phyloP scores from a whole-genome alignment of 108 stramenopile species.

The Bacterosira constricta region DNA sequence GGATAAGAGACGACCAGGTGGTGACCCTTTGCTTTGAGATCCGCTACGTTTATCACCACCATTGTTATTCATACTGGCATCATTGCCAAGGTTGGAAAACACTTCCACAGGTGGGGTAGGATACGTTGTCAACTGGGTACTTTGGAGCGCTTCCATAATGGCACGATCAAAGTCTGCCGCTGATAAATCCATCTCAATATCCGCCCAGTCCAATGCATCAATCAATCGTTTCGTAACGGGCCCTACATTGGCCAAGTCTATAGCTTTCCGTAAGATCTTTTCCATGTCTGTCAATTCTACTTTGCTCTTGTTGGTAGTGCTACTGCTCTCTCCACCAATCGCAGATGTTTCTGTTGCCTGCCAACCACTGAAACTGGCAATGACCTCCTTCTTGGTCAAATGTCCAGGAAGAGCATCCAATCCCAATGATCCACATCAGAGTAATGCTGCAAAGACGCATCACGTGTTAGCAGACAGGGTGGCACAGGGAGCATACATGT shows the following conservation, averaged over 20 bases:
- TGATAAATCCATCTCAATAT: conserved; percentile 32
- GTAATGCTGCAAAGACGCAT: conserved; percentile 76
- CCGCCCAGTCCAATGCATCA: conserved; percentile 82
- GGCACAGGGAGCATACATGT: conserved; percentile 60
- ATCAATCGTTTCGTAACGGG: conserved; percentile 62
- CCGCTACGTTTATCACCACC: not conserved
- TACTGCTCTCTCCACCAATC: conserved; percentile 25
- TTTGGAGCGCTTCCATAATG: conserved; percentile 29
- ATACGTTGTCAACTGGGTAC: conserved; percentile 36
- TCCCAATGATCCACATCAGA: conserved; percentile 70
- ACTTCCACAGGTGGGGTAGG: conserved; percentile 63
- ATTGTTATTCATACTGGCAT: not conserved
- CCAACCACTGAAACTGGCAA: conserved; percentile 53
- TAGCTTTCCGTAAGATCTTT: conserved; percentile 21
- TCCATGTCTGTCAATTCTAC: conserved; percentile 35
- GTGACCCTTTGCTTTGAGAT: conserved; percentile 63
- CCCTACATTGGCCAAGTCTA: conserved; percentile 54
- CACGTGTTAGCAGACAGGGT: conserved; percentile 71
- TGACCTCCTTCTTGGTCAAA: conserved; percentile 57
- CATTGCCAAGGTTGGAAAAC: conserved; percentile 25
- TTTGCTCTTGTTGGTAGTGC: too few species aligned
- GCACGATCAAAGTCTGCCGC: conserved; percentile 30
- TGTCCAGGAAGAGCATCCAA: conserved; percentile 68
- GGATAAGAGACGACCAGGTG: conserved; percentile 82
- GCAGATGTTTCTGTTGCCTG: conserved; percentile 23